Base-by-base conservation (phyloP, 331 rosid species). In the Stylosanthes scabra region DNA sequence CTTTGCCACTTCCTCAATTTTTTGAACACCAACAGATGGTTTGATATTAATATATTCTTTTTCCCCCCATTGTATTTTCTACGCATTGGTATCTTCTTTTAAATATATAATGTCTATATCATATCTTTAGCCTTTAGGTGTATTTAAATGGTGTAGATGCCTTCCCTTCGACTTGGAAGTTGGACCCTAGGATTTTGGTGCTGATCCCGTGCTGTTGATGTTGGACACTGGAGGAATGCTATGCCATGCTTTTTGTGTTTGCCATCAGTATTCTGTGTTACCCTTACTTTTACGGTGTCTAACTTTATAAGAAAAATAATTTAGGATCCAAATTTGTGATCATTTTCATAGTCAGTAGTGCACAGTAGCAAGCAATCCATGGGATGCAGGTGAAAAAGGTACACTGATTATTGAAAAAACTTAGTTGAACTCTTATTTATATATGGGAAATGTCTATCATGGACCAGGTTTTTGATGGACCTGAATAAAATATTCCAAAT, bases 11-110 rank as follows among this genome's bases (percentile, higher is more conserved):
- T 34, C 68, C 78, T 66, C 72, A 46, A 60, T 86, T 77, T 77
- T 80, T 80, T 63, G 42, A 56, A 63, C 80, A 34, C 84, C 82
- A 64, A 34, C 62, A 44, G 49, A 75, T 76, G 78, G 80, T 69
- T 75, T 76, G 80, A 83, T 66, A 80, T 83, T 73, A 80, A 72
- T 83, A 83, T 80, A 83, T 68, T 82, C 60, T 73, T 80, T 72
- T 68, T 68, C 20, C 63, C 61, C 31, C 28, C 20, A 7, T 39
- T 72, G 40, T 66, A 13, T 45, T 16, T 49, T 64, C 37, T 10
- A 37, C 59, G 15, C 34, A 46, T 9, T 1, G 10, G 14, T 46
- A 10, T 11, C 52, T 46, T 11, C 52, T 46, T 13, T 46, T 34
- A 34, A 42, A 42, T 42, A 42, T 42, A 42, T 42, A 0, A 9